Evolutionary conservation across 176 grass and related monocot genomes (phyloP).

Genomic region (Aegilops bicornis): DNA sequence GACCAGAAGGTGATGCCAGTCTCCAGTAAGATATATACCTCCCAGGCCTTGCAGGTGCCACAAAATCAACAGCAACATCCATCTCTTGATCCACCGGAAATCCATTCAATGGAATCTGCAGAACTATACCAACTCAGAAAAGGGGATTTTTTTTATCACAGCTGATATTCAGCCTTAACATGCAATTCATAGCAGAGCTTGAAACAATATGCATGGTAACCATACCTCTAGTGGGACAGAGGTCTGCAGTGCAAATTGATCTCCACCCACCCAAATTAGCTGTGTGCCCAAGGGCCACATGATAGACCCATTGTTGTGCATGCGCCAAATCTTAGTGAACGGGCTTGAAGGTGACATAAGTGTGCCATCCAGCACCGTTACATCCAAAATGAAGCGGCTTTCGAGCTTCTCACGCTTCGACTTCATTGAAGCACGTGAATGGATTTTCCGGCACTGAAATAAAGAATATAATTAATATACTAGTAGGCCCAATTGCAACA

Average conservation of each 20-base stretch:
- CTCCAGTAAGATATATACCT: conserved; percentile 93
- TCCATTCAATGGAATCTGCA: conserved; percentile 74
- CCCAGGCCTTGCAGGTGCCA: conserved; percentile 69
- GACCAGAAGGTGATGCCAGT: conserved; percentile 78
- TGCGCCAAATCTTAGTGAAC: conserved; percentile 95
- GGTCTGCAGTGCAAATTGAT: conserved; percentile 52
- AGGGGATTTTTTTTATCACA: not conserved
- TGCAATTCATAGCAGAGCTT: not conserved
- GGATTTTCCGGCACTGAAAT: conserved; percentile 42
- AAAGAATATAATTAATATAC: not conserved
- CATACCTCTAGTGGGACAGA: conserved; percentile 80
- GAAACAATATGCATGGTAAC: not conserved
- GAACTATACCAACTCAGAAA: not conserved
- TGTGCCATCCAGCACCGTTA: conserved; percentile 79
- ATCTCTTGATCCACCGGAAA: conserved; percentile 61
- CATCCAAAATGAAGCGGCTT: conserved; percentile 88
- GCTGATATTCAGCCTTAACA: not conserved
- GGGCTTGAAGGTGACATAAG: conserved; percentile 66
- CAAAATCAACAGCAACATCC: conserved; percentile 85
- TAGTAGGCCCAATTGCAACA: not conserved
- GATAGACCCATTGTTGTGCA: conserved; percentile 78
- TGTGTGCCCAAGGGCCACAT: conserved; percentile 75
- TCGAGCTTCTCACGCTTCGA: conserved; percentile 69
- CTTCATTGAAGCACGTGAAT: conserved; percentile 29
- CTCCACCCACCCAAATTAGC: conserved; percentile 88